These are phyloP conservation scores for Chara braunii DNA, from an alignment of 139 green algal genomes.

Conservation along the genomic window DNA sequence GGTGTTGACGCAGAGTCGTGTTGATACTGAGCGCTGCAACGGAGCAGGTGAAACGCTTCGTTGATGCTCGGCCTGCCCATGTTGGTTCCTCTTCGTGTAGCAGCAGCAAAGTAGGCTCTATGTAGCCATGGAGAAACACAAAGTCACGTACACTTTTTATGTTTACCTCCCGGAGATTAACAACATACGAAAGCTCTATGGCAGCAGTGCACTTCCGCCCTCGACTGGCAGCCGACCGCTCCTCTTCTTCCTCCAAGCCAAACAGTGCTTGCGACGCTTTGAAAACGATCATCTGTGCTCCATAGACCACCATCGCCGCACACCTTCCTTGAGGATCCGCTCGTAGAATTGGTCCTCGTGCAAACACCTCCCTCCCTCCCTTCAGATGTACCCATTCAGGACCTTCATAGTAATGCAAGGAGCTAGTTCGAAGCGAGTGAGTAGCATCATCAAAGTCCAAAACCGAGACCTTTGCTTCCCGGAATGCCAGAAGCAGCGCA, in stretches of 20 bases:
- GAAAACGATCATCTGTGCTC: not conserved
- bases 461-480: constrained; percentile 81
- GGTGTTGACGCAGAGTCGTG: constrained; percentile 56
- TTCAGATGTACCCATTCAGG: constrained; percentile 17
- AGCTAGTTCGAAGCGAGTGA: constrained; percentile 47
- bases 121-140: constrained; percentile 78
- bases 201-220: not conserved
- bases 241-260: not conserved
- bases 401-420: constrained; percentile 77
- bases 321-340: constrained; percentile 71
- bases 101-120: constrained; percentile 76
- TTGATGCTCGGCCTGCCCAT: constrained; percentile 61
- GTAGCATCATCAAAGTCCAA: constrained; percentile 66
- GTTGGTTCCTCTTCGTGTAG: constrained; percentile 76
- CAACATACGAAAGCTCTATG: constrained; percentile 9
- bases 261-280: not conserved
- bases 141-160: constrained; percentile 54
- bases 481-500: constrained; percentile 70
- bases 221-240: too few relatives aligned
- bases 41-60: constrained; percentile 65
- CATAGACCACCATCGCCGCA: constrained; percentile 60
- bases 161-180: not conserved
- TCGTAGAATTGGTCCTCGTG: constrained; percentile 50
- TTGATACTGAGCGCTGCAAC: constrained; percentile 74
- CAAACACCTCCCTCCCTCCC: constrained; percentile 16